A percentile compares a stretch with the other conserved stretches of the same genome.
phyloP scores from a whole-genome alignment of 2,329 filamentous ascomycete genomes.

The Helminthosporium solani region DNA sequence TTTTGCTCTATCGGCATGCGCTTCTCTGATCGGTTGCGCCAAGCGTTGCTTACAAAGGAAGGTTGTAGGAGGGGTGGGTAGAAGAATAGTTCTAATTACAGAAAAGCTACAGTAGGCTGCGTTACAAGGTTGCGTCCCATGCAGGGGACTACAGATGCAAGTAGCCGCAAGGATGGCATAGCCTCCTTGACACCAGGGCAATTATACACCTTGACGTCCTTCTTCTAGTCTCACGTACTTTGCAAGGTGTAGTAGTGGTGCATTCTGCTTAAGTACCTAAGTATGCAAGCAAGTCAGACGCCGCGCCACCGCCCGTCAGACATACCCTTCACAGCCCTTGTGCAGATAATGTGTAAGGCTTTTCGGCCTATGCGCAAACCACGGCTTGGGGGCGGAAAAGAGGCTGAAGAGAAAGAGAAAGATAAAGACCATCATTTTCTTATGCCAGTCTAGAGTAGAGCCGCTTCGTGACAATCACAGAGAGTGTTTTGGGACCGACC shows the following conservation, averaged over 20 bases:
- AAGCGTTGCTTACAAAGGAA: neutral
- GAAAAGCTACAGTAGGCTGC: neutral
- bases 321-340: too few species aligned
- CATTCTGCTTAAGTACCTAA: neutral
- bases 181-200: neutral
- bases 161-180: neutral
- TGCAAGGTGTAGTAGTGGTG: neutral
- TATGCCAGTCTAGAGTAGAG: too few species aligned
- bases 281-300: neutral
- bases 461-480: too few species aligned
- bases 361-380: neutral
- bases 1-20: neutral
- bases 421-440: neutral
- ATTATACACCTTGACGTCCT: neutral
- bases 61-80: neutral
- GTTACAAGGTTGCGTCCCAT: too few species aligned
- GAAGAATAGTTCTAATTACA: neutral
- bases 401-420: neutral
- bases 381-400: neutral
- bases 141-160: neutral
- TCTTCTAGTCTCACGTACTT: neutral
- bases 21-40: neutral
- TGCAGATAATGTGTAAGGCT: neutral
- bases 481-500: too few species aligned
- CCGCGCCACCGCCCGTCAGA: too few species aligned